Evolutionary conservation across 495 filamentous ascomycete species (phyloP), one percentile per base, ranked within the genome.

Genomic region (Annulohypoxylon nitens): DNA sequence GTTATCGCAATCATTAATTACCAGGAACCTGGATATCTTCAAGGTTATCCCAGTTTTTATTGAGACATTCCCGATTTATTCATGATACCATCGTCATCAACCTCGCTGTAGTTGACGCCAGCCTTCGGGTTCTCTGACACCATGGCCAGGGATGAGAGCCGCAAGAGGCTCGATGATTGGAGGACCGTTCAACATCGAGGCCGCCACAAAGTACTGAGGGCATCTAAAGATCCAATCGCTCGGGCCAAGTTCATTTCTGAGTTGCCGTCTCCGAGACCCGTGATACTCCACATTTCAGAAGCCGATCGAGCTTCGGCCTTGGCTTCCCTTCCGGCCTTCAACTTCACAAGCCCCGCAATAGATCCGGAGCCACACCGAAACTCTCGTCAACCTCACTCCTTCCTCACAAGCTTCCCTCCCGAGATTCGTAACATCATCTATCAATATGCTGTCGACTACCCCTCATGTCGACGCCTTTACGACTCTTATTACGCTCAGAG

Each of bases 391-490:
- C 18, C 33, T 1, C 41, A 64, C 47, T 73, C 74, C 20, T 81
- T 81, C 37, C 70, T 78, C 45, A 37, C 51, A 11, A 73, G 50
- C 37, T 76, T 81, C 43, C 79, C 80, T 0, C 41, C 74, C 14
- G 80, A 82, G 61, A 72, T 81, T 18, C 78, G 80, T 23, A 78
- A 80, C 50, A 58, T 74, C 9, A 79, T 82, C 11, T 82, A 82
- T 70, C 53, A 75, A 18, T 71, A 68, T 23, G 62, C 70, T 10
- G 33, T 80, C 39, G 37, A 53, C 23, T 79, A 74, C 54, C 80
- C 79, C 41, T 76, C 64, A 9, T 77, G 72, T 2, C 62, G 67
- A 37, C 67, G 36, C 8, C 64, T 82, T 18, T 82, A 76, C 61
- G 69, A 77, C 23, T 54, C 60, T 14, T 81, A 78, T 55, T 78